These are phyloP conservation scores for Cystobasidiaceae sp. DNA, from an alignment of 1,284 basidiomycete genomes.

Conservation along the genomic window DNA sequence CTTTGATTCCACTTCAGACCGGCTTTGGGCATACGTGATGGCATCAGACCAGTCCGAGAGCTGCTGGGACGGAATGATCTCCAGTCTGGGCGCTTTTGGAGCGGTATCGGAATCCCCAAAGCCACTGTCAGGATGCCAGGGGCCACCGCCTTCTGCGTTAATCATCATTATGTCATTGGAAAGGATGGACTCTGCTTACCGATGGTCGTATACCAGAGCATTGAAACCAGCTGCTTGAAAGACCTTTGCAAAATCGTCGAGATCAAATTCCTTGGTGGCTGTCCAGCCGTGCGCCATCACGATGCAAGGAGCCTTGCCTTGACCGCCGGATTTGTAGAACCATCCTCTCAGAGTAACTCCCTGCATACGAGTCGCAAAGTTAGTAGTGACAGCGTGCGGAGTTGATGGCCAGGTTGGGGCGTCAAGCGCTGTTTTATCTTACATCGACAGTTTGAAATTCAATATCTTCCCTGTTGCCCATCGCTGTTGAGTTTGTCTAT, in stretches of 20 bases:
- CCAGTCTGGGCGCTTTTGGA: conserved; percentile 2
- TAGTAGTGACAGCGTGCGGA: neutral
- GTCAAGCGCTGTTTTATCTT: no score
- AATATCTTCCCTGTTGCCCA: neutral
- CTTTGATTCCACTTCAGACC: neutral
- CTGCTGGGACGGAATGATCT: conserved; percentile 3
- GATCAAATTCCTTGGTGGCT: conserved; percentile 5
- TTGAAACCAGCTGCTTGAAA: neutral
- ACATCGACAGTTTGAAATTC: neutral
- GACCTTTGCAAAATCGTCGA: conserved; percentile 6
- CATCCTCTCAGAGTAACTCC: conserved; percentile 2
- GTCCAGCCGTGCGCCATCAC: conserved; percentile 13
- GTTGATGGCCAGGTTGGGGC: neutral
- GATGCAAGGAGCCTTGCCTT: conserved; percentile 9
- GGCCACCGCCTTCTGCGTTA: no score
- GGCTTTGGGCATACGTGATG: conserved; percentile 2
- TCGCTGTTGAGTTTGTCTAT: no score
- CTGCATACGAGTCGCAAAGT: no score
- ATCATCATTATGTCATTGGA: no score
- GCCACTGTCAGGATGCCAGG: neutral
- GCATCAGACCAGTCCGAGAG: conserved; percentile 3
- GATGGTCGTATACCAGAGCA: conserved; percentile 11
- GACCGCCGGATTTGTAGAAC: neutral
- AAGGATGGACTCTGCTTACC: neutral
- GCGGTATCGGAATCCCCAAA: neutral